Base-by-base conservation (phyloP, 129 eudicot species). In the Lonicera japonica region DNA sequence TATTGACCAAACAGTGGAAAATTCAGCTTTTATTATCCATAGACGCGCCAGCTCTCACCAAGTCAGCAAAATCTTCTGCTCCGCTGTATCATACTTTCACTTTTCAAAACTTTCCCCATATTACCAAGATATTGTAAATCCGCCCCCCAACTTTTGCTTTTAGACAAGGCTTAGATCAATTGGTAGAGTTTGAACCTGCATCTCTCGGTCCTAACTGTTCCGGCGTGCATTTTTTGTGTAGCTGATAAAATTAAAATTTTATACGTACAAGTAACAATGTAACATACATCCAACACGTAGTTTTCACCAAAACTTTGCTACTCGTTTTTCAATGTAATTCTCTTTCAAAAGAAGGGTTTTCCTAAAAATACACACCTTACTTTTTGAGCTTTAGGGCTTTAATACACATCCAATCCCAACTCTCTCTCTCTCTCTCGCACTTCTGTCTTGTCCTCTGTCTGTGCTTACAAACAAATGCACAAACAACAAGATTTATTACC, bases 31-130 rank as follows among this genome's bases (percentile, higher is more conserved):
- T n/a, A 50, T 50, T 50, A 50, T 14, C 16, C 36, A 29, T 6
- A 29, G 4, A 50, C 9, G 55, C 19, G 55, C 38, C 21, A 25
- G 38, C 38, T 36, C 61, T 51, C 47, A n/a, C 53, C 11, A 52
- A 65, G 61, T 54, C 60, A 52, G 58, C 70, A 64, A 53, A 25
- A 52, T 65, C 70, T 53, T 25, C 41, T 65, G 19, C 60, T 25
- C 70, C 39, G 51, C 70, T 65, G 70, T 65, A 53, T 65, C 58
- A 17, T 53, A 53, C 10, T 53, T 53, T 3, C 3, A 15, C 50
- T 43, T 43, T 43, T 43, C 50, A 10, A 43, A 43, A 4, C 13
- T 1, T 10, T 43, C 50, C 50, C 50, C 16, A 43, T 43, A 43
- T 14, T 8, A 2, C 16, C 50, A 4, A 1, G 8, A 1, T 2